Conservation (phyloP, 2,329 filamentous ascomycete species). For the Colletotrichum sp. region DNA sequence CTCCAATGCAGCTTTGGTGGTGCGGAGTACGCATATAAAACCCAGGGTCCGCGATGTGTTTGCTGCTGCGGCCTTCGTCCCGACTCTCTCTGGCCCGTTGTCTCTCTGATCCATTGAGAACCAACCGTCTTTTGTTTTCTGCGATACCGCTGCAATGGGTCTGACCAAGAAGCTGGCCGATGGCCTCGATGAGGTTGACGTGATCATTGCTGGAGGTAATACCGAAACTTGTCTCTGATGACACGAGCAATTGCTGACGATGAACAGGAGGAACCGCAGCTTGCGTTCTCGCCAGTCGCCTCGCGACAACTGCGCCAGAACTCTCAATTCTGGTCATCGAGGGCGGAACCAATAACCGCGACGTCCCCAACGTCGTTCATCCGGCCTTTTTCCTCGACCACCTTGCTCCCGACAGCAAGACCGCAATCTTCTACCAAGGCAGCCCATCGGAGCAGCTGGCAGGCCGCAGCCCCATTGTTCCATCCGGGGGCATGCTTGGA, state of each 20-base stretch:
- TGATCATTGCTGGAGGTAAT: slow-evolving; percentile 55
- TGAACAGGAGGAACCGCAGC: slow-evolving; percentile 50
- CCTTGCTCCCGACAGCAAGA: slow-evolving; percentile 77
- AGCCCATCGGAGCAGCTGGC: slow-evolving; percentile 49
- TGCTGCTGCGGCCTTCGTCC: not conserved
- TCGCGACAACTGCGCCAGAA: slow-evolving; percentile 52
- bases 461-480: slow-evolving; percentile 44
- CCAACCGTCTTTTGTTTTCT: not conserved
- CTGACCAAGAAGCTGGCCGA: slow-evolving; percentile 29
- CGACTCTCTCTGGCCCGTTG: not conserved
- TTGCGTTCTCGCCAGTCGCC: slow-evolving; percentile 52
- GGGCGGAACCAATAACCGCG: slow-evolving; percentile 57
- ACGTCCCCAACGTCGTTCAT: slow-evolving; percentile 51
- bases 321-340: slow-evolving; percentile 59
- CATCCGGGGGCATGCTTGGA: slow-evolving; percentile 51
- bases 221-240: not conserved
- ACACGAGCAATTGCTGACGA: not conserved
- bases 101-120: not conserved
- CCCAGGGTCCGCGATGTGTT: not conserved
- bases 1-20: not conserved
- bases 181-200: slow-evolving; percentile 48
- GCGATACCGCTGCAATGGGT: slow-evolving; percentile 25
- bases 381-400: slow-evolving; percentile 57
- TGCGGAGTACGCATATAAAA: not conserved
- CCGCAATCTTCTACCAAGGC: slow-evolving; percentile 54